Evolutionary conservation across 2,329 filamentous ascomycete genomes (phyloP), one percentile per base, ranked within the genome.

Genomic region (Sporothrix phasma): DNA sequence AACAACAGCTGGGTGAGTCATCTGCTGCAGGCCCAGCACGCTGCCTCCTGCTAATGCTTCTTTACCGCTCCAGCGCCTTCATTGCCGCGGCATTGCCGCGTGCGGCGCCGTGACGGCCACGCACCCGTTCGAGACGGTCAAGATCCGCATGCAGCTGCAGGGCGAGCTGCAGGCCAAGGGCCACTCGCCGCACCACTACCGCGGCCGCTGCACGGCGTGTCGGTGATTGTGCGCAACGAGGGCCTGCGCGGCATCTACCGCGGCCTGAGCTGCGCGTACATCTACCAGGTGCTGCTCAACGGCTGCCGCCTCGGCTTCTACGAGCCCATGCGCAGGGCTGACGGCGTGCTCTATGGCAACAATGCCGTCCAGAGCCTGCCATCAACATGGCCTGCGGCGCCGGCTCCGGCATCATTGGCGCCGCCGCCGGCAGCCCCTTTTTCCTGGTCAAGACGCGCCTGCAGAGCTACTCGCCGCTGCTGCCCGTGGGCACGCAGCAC

Each of bases 111-210:
- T 99, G 65, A 97, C 93, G 46, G 92, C 95, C 69, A 97, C 94
- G 60, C 94, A 99, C 77, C 92, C 92, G 64, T 97, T 97, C 79
- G 94, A 99, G 78, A 97, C 93, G 13, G 92, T 99, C 75, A 99
- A 99, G 84, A 97, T 97, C 74, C 89, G 92, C 72, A 86, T 99
- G 84, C 94, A 99, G 79, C 77, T 99, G 63, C 94, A 99, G 76
- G 94, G 94, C 76, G 94, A 99, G 76, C 84, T 99, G 63, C 91
- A 97, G 73, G 81, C 87, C 65, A 96, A 92, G 74, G 86, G 86
- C 70, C 86, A 92, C 73, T 90, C 93, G 65, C 88, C 89, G 69
- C 89, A 91, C 72, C 83, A 95, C 78, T 99, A 99, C 80, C 87
- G 84, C 68, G 94, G 94, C 39, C 95, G 34, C 78, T 97, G 69